These are phyloP conservation scores for Rhinocladiella similis DNA, from an alignment of 2,329 filamentous ascomycete species.

Conservation along the genomic window DNA sequence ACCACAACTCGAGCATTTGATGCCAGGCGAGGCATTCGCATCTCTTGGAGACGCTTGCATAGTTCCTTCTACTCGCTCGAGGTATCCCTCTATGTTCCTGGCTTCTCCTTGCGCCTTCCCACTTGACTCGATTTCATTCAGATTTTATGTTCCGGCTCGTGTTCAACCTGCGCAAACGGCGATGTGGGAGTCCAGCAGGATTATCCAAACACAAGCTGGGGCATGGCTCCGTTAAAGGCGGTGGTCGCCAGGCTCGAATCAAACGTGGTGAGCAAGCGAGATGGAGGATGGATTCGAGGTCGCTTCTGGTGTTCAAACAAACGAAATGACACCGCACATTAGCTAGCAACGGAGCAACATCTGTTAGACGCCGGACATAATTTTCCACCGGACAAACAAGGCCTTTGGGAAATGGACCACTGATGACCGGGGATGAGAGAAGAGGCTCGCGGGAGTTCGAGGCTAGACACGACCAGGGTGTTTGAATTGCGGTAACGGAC, in stretches of 20 bases:
- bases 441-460: slow-evolving; percentile 23
- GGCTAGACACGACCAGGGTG: slow-evolving; percentile 15
- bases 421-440: slow-evolving; percentile 25
- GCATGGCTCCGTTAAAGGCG: slow-evolving; percentile 8
- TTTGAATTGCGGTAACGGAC: slow-evolving; percentile 13
- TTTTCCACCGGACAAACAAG: slow-evolving; percentile 9
- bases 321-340: slow-evolving; percentile 13
- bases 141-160: background rate
- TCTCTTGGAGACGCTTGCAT: slow-evolving; percentile 44
- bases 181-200: background rate
- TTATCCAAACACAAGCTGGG: background rate
- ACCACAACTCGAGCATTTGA: slow-evolving; percentile 84
- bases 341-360: background rate
- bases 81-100: background rate
- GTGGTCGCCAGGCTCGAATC: slow-evolving; percentile 1
- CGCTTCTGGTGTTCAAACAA: slow-evolving; percentile 2
- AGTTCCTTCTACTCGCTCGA: slow-evolving; percentile 8
- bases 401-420: slow-evolving; percentile 6
- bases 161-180: background rate
- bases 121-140: background rate
- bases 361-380: slow-evolving; percentile 16
- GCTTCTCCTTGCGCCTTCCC: background rate
- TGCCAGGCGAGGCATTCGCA: slow-evolving; percentile 73
- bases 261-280: slow-evolving; percentile 7
- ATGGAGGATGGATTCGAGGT: slow-evolving; percentile 8